Evolutionary conservation across 2,329 filamentous ascomycete species (phyloP).

Genomic region (Pseudocercospora fijiensis): DNA sequence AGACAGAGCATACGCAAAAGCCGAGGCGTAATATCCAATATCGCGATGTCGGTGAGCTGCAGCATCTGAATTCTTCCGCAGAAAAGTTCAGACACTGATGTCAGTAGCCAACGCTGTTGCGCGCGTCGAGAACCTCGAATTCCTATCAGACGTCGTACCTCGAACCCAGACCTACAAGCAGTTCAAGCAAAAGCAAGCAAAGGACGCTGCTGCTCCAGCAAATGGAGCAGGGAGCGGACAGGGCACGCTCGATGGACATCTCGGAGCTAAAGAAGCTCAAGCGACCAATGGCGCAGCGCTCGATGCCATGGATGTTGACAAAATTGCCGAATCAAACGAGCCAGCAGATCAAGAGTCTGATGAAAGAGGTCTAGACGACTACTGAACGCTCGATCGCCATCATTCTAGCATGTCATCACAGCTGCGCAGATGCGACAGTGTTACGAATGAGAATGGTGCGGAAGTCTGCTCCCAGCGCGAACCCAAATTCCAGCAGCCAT

Average conservation of each 20-base stretch:
- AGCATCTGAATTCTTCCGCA: too few relatives aligned
- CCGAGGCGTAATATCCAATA: conserved; percentile 94
- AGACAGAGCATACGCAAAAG: conserved; percentile 72
- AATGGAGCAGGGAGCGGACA: conserved; percentile 14
- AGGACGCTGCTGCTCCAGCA: conserved; percentile 24
- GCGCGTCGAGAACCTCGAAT: conserved; percentile 90
- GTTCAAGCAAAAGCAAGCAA: conserved; percentile 60
- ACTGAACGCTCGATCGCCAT: neutral
- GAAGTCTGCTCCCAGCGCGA: neutral
- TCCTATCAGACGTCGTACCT: conserved; percentile 86
- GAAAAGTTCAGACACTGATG: neutral
- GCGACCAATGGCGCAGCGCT: conserved; percentile 26
- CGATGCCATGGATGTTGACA: conserved; percentile 32
- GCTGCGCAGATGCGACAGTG: neutral
- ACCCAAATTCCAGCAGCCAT: neutral
- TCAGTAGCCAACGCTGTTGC: conserved; percentile 73
- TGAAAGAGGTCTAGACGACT: neutral
- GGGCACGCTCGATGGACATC: conserved; percentile 21
- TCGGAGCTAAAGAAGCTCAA: conserved; percentile 25
- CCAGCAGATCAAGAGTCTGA: neutral
- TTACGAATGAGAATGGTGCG: neutral
- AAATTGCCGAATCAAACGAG: neutral
- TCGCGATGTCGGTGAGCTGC: conserved; percentile 73
- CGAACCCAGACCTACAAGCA: conserved; percentile 79
- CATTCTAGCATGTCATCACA: neutral